A percentile compares a stretch with the other conserved stretches of the same genome.
Evolutionary conservation across 2,329 filamentous ascomycete species (phyloP).

Genomic region (Neurospora crassa): DNA sequence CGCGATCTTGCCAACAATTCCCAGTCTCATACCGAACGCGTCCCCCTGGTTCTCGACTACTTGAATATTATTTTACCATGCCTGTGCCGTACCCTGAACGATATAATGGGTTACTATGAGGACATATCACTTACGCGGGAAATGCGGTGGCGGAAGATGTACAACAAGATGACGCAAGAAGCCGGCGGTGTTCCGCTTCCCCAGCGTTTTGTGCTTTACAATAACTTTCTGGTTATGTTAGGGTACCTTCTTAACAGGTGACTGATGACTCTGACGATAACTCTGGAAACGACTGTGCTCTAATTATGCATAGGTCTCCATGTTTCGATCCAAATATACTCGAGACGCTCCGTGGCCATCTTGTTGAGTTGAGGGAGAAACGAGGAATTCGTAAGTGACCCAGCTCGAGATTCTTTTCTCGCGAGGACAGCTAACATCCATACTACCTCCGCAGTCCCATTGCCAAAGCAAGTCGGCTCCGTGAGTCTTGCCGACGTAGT

Average conservation of each 20-base stretch:
- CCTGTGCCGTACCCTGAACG: slow-evolving; percentile 39
- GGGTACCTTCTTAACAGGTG: slow-evolving; percentile 43
- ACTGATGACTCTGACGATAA: not conserved
- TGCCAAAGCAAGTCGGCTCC: slow-evolving; percentile 25
- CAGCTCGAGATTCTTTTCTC: not conserved
- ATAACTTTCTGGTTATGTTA: slow-evolving; percentile 41
- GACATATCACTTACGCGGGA: slow-evolving; percentile 37
- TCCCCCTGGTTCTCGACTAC: slow-evolving; percentile 43
- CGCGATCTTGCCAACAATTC: slow-evolving; percentile 46
- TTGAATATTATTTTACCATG: slow-evolving; percentile 48
- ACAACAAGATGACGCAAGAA: slow-evolving; percentile 44
- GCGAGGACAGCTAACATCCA: slow-evolving; percentile 1
- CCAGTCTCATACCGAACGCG: slow-evolving; percentile 38
- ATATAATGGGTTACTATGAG: slow-evolving; percentile 43
- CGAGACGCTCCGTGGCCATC: slow-evolving; percentile 36
- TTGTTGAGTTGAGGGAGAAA: slow-evolving; percentile 42
- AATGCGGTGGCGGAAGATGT: slow-evolving; percentile 50
- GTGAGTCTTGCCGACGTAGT: not conserved
- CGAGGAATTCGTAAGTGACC: slow-evolving; percentile 39
- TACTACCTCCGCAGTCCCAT: slow-evolving; percentile 21
- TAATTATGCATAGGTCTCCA: slow-evolving; percentile 29
- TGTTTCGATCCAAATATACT: slow-evolving; percentile 47
- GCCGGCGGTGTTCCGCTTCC: slow-evolving; percentile 40
- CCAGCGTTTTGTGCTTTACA: slow-evolving; percentile 46
- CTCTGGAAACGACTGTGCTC: not conserved